A percentile compares a stretch with the other conserved stretches of the same genome.
Conservation (phyloP, 495 filamentous ascomycete species). For the Physcia stellaris region DNA sequence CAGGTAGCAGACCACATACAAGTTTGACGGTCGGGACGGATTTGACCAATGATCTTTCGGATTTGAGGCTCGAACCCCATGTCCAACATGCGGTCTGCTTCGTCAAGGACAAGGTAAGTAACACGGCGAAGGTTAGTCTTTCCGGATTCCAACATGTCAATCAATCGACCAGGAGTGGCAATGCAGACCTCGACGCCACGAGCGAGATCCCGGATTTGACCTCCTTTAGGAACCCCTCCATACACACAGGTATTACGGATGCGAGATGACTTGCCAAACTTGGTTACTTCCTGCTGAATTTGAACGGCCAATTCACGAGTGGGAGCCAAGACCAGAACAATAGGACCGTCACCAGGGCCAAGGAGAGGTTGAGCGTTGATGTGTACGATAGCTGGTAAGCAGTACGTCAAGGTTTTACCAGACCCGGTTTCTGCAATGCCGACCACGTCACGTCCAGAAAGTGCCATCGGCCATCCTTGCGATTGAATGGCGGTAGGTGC, state of each 20-base stretch:
- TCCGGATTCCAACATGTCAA: conserved; percentile 95
- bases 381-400: conserved; percentile 95
- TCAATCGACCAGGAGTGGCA: conserved; percentile 91
- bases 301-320: conserved; percentile 97
- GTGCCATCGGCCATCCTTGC: conserved; percentile 98
- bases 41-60: conserved; percentile 92
- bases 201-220: conserved; percentile 86
- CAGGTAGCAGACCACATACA: conserved; percentile 99
- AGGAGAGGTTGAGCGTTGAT: conserved; percentile 98
- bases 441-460: conserved; percentile 95
- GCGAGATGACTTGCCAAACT: conserved; percentile 94
- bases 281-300: conserved; percentile 88
- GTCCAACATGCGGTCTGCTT: conserved; percentile 82
- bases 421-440: conserved; percentile 99
- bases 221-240: conserved; percentile 93
- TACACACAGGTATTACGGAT: conserved; percentile 99
- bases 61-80: conserved; percentile 88
- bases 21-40: conserved; percentile 95
- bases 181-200: conserved; percentile 84
- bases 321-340: conserved; percentile 87
- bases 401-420: conserved; percentile 97
- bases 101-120: conserved; percentile 83
- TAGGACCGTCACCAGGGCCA: conserved; percentile 91
- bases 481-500: conserved; percentile 92
- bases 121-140: conserved; percentile 98